Conservation (phyloP, 345 rosid genomes). For the Sisymbrium irio region DNA sequence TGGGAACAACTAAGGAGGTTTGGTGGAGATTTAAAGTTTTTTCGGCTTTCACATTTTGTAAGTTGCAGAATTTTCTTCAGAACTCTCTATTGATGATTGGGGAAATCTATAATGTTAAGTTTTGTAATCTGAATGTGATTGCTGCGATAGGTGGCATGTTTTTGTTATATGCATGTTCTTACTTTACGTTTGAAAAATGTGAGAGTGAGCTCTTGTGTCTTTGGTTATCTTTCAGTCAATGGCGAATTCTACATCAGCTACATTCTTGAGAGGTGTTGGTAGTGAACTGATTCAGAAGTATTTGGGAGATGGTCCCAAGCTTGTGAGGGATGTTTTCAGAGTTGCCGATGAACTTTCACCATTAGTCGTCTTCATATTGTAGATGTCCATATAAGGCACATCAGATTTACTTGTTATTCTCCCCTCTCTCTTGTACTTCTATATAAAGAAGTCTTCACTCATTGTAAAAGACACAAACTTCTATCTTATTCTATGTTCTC, state of each 20-base stretch:
- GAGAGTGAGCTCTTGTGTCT: conserved; percentile 4
- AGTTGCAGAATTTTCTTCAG: conserved; percentile 7
- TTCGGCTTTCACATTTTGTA: conserved; percentile 62
- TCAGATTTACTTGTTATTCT: too few relatives aligned
- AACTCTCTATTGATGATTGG: neutral
- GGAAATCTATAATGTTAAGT: neutral
- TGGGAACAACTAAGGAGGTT: conserved; percentile 61
- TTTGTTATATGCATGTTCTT: neutral
- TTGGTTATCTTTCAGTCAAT: conserved; percentile 64
- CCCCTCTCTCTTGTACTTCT: too few relatives aligned
- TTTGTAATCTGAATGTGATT: neutral
- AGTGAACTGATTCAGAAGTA: conserved; percentile 96
- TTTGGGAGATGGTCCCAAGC: conserved; percentile 95
- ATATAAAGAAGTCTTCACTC: too few relatives aligned
- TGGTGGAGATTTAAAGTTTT: conserved; percentile 51
- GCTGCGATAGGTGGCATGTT: too few relatives aligned
- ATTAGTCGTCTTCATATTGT: conserved; percentile 88
- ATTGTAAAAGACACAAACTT: too few relatives aligned
- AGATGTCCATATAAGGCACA: too few relatives aligned
- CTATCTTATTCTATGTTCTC: too few relatives aligned
- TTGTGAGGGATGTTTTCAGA: conserved; percentile 92
- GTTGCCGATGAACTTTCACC: conserved; percentile 97
- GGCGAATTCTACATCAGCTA: conserved; percentile 96
- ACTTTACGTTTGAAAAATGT: neutral
- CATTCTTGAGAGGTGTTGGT: conserved; percentile 97